A percentile compares a stretch with the other conserved stretches of the same genome.
These are phyloP conservation scores for Gossypium longicalyx DNA, from an alignment of 345 rosid species.

Conservation along the genomic window DNA sequence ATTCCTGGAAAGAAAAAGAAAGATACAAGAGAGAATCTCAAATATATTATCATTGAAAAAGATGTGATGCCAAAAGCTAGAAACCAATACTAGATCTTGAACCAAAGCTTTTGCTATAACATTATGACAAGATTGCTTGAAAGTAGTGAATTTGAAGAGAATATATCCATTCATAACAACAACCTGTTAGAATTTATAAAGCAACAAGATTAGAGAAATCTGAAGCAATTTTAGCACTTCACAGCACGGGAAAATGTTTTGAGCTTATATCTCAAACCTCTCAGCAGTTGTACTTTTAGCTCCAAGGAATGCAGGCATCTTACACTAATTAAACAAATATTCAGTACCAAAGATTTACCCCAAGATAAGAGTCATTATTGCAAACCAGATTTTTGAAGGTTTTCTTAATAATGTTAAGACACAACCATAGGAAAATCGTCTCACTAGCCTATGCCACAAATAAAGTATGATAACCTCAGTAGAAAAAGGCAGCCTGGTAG, in stretches of 20 bases:
- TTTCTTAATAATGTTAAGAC: neutral
- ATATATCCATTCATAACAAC: neutral
- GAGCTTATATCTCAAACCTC: neutral
- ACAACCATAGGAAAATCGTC: neutral
- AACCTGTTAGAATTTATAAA: neutral
- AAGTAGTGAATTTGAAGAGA: neutral
- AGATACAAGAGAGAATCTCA: neutral
- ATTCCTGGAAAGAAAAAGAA: slow-evolving; percentile 48
- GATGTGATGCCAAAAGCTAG: neutral
- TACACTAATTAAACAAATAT: neutral
- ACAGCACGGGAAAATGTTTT: neutral
- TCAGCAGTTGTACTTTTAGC: neutral
- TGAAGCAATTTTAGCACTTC: neutral
- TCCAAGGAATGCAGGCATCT: neutral
- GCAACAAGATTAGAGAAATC: neutral
- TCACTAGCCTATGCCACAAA: neutral
- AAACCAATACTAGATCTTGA: neutral
- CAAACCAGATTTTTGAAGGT: neutral
- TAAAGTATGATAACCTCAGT: neutral
- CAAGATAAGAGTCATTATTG: neutral
- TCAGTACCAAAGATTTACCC: neutral
- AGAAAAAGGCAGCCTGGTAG: neutral
- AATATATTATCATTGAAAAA: neutral
- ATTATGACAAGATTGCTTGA: neutral
- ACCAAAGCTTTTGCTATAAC: neutral